Percentiles rank a stretch among this genome's conserved stretches.
These are phyloP conservation scores for Digitaria exilis DNA, from an alignment of 202 grass and related monocot species.

Conservation along the genomic window DNA sequence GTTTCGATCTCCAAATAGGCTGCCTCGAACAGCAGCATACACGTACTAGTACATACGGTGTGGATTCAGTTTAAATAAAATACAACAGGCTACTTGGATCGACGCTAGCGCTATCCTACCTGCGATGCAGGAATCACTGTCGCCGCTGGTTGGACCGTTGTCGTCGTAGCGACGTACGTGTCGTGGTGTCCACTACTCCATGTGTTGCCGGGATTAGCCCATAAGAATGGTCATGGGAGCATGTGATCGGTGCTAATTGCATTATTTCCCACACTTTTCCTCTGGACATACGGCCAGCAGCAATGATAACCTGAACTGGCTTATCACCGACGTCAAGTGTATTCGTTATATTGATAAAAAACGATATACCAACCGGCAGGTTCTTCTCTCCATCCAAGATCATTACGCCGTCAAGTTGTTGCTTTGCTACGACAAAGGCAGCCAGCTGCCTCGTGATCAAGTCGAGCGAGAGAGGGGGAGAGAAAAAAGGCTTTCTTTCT, in stretches of 20 bases:
- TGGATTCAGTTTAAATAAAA: too few relatives aligned
- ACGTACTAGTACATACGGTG: too few relatives aligned
- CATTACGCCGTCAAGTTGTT: constrained; percentile 28
- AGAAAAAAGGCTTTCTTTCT: constrained; percentile 14
- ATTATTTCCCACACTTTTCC: neutral
- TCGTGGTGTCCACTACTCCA: neutral
- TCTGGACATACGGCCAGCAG: constrained; percentile 12
- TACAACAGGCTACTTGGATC: neutral
- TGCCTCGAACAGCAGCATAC: too few relatives aligned
- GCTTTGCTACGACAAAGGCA: constrained; percentile 20
- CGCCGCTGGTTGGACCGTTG: neutral
- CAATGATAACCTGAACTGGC: constrained; percentile 14
- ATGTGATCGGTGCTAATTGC: neutral
- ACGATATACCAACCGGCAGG: neutral
- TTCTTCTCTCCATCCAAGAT: constrained; percentile 2
- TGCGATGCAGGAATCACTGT: neutral
- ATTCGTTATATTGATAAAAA: too few relatives aligned
- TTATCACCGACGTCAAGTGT: neutral
- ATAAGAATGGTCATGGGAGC: neutral
- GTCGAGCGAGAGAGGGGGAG: neutral
- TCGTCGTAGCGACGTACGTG: neutral
- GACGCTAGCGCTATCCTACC: neutral
- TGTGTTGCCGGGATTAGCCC: neutral
- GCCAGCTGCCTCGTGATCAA: constrained; percentile 32
- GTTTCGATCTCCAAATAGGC: too few relatives aligned